Evolutionary conservation across 2,329 filamentous ascomycete species (phyloP), one percentile per base, ranked within the genome.

Genomic region (Fonsecaea erecta): DNA sequence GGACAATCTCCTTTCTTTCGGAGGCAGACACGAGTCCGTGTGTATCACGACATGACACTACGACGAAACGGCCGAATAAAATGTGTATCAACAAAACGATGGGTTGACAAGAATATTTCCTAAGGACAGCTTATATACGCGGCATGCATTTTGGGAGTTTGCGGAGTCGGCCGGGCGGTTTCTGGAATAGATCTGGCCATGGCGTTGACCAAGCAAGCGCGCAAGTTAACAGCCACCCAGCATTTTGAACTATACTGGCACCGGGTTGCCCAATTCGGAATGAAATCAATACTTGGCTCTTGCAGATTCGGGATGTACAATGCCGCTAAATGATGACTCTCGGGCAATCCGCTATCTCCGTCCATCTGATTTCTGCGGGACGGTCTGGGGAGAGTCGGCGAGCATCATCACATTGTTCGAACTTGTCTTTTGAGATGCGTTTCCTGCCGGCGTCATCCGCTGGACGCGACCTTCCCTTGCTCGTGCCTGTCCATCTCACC

Each of bases 11-110:
- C 5, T 7, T 34, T n/a, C n/a, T 57, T 35, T n/a, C n/a, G n/a
- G 35, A 26, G 8, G 60, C 37, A 53, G 14, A 16, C 2, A 48
- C 9, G 32, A 21, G 18, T 37, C n/a, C 30, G 14, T 18, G 34
- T 63, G 60, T 57, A 63, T 18, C 11, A 63, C 54, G 46, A 58
- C 40, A 66, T 34, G 64, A 64, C 26, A 32, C 56, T 54, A 64
- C 56, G 64, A 63, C 56, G 64, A 48, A 43, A 63, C 43, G 64
- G 46, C 64, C 40, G 28, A 16, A 34, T 37, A 46, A 53, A 52
- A 37, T 58, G 12, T 35, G 64, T 66, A 66, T 40, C 60, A 66
- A 35, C 60, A 66, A 30, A 46, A 21, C 54, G 26, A 52, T 9
- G 18, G 35, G 35, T 26, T 56, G 40, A 37, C 55, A 26, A 18